A percentile compares a stretch with the other conserved stretches of the same genome.
These are phyloP conservation scores for Coemansia sp. DNA, from an alignment of 192 early-diverging fungal species.

Conservation along the genomic window DNA sequence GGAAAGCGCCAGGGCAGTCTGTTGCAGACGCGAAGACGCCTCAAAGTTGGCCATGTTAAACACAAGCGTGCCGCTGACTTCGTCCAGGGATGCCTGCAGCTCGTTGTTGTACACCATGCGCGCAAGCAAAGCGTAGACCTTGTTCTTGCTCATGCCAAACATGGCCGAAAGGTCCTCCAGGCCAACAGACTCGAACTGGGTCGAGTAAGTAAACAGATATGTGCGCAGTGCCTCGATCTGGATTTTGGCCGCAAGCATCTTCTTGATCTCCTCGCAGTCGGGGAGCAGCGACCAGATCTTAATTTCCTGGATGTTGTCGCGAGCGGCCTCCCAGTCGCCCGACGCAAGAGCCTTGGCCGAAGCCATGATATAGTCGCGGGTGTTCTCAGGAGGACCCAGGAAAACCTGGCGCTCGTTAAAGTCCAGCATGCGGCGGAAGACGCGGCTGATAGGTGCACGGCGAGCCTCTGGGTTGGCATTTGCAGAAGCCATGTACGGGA, in stretches of 20 bases:
- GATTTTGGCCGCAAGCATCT: conserved; percentile 87
- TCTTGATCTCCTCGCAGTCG: conserved; percentile 79
- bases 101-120: conserved; percentile 96
- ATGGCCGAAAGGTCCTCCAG: conserved; percentile 79
- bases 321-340: conserved; percentile 91
- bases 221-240: conserved; percentile 96
- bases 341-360: conserved; percentile 86
- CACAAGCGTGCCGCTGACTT: conserved; percentile 75
- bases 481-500: conserved; percentile 89
- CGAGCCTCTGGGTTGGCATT: conserved; percentile 57
- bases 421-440: conserved; percentile 91
- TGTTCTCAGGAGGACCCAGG: conserved; percentile 96
- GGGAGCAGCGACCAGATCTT: conserved; percentile 95
- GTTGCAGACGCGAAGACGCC: conserved; percentile 72
- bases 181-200: conserved; percentile 86
- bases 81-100: conserved; percentile 84
- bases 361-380: conserved; percentile 97
- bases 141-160: conserved; percentile 74
- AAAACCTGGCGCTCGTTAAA: conserved; percentile 96
- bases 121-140: conserved; percentile 75
- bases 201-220: conserved; percentile 90
- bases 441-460: conserved; percentile 82
- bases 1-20: conserved; percentile 79
- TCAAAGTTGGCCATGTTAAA: conserved; percentile 75
- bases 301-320: conserved; percentile 83